Conservation (phyloP, 768 basidiomycete genomes). For the Leccinum rimulosum region DNA sequence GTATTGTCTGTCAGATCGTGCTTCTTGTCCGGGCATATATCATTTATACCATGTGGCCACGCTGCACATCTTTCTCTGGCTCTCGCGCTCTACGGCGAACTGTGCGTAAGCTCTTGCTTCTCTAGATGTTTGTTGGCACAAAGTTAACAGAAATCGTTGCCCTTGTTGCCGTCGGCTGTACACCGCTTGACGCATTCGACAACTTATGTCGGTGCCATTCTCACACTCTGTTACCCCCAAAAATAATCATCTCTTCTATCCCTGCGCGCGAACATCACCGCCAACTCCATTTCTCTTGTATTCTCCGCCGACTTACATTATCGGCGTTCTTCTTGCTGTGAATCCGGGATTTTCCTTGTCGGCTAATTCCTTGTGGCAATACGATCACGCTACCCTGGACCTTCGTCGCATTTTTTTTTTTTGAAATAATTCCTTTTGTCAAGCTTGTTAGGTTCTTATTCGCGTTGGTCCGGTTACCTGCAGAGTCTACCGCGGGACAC, state of each 20-base stretch:
- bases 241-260: conserved; percentile 16
- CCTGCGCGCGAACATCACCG: conserved; percentile 22
- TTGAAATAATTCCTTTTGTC: conserved; percentile 13
- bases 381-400: conserved; percentile 6
- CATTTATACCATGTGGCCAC: conserved; percentile 49
- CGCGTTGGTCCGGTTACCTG: conserved; percentile 65
- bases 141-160: conserved; percentile 6
- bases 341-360: conserved; percentile 28
- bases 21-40: conserved; percentile 43
- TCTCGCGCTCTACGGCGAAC: conserved; percentile 61
- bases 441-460: conserved; percentile 48
- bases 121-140: conserved; percentile 1
- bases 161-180: conserved; percentile 13
- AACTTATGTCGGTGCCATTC: conserved; percentile 9
- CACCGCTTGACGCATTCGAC: conserved; percentile 9
- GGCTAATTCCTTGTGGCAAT: conserved; percentile 11
- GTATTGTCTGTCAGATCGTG: conserved; percentile 63
- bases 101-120: conserved; percentile 41
- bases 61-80: conserved; percentile 60
- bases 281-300: conserved; percentile 18
- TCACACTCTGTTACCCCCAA: conserved; percentile 11
- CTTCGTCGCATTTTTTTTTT: conserved; percentile 2
- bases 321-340: conserved; percentile 9
- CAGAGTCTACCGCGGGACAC: conserved; percentile 53
- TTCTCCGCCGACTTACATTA: conserved; percentile 10